A percentile compares a stretch with the other conserved stretches of the same genome.
Evolutionary conservation across 2,329 filamentous ascomycete species (phyloP).

Genomic region (Cladophialophora carrionii): DNA sequence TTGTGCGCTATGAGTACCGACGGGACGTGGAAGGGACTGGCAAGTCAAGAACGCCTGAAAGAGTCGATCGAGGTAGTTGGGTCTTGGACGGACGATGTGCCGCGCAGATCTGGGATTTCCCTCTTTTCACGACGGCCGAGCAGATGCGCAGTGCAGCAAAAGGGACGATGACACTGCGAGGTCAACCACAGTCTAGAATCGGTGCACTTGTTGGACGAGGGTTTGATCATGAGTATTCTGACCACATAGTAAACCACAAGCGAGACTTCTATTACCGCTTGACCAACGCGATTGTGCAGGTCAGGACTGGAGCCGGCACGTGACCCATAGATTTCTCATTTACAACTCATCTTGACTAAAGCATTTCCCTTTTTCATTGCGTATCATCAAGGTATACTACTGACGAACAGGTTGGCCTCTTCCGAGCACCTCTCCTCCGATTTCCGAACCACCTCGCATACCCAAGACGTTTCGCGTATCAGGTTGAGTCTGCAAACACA

Average conservation of each 20-base stretch:
- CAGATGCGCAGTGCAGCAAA: constrained; percentile 20
- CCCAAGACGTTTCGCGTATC: constrained; percentile 14
- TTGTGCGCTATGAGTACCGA: neutral
- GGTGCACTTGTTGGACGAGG: neutral
- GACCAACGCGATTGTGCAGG: neutral
- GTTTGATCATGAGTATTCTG: neutral
- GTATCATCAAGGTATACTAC: neutral
- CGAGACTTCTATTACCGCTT: neutral
- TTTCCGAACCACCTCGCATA: neutral
- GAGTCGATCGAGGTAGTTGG: constrained; percentile 7
- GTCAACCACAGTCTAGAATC: neutral
- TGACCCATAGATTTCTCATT: neutral
- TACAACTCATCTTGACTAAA: neutral
- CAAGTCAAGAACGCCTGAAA: constrained; percentile 8
- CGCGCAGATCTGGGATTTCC: constrained; percentile 26
- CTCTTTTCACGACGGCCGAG: constrained; percentile 25
- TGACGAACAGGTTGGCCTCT: neutral
- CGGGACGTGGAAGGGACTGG: constrained; percentile 1
- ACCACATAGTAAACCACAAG: neutral
- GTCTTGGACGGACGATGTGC: constrained; percentile 17
- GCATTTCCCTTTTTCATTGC: neutral
- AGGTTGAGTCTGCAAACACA: neutral
- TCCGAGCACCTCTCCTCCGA: neutral
- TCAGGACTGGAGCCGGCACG: neutral
- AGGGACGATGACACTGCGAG: neutral